Evolutionary conservation across 805 yeast species (phyloP), one percentile per base, ranked within the genome.

Genomic region (Wickerhamomyces ciferrii): DNA sequence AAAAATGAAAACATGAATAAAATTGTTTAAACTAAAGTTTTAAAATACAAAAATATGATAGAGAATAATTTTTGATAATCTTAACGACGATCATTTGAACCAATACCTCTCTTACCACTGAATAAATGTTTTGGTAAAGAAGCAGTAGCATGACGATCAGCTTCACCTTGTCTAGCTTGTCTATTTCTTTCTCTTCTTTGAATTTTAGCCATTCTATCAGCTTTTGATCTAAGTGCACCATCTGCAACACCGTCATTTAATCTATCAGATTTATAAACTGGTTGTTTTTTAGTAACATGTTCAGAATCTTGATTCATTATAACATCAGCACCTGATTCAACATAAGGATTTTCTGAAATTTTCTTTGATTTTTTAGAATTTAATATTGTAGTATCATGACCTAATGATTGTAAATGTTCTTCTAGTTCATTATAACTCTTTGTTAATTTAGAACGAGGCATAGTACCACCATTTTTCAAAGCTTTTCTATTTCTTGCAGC

Each of bases 41-140:
- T 10, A 24, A 10, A 24, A 24, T 7, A 24, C 9, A 24, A 24
- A 24, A 10, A 24, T 24, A 24, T 6, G 27, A 24, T 24, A 24
- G 10, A 24, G 10, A 24, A 6, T 24, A 10, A 24, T 24, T 10
- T 7, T 7, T 24, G 27, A 31, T 15, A 13, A 31, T 20, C 39
- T 59, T 75, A 88, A 76, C 98, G 92, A 71, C 87, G 79, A 68
- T 89, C 96, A 53, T 89, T 83, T 68, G 84, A 85, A 68, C 97
- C 97, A 61, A 81, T 82, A 75, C 97, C 96, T 72, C 99, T 83
- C 79, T 94, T 94, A 72, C 99, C 99, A 60, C 89, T 72, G 75
- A 85, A 87, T 78, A 94, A 76, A 72, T 94, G 99, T 75, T 91
- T 92, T 53, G 97, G 96, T 72, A 87, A 69, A 51, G 87, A 73